Evolutionary conservation across 495 filamentous ascomycete genomes (phyloP).

Genomic region (Penicillium verhagenii): DNA sequence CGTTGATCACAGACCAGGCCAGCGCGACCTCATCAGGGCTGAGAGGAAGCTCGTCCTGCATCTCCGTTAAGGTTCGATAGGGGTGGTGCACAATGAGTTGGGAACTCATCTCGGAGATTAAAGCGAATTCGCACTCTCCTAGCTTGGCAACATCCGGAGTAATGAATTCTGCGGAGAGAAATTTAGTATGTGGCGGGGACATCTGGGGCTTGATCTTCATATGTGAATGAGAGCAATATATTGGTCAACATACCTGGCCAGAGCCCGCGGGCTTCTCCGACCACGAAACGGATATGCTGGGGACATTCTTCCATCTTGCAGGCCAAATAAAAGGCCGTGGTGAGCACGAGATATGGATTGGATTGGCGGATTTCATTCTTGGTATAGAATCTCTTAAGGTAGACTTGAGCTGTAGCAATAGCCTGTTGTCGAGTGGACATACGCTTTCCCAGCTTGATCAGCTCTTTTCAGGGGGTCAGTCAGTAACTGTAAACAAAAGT

Average conservation of each 20-base stretch:
- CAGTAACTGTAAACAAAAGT: slow-evolving; percentile 17
- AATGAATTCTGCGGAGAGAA: slow-evolving; percentile 65
- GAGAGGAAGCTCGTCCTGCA: slow-evolving; percentile 68
- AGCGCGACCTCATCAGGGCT: slow-evolving; percentile 74
- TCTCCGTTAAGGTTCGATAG: slow-evolving; percentile 80
- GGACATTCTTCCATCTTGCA: slow-evolving; percentile 99
- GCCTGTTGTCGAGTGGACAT: slow-evolving; percentile 81
- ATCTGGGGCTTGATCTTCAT: background rate
- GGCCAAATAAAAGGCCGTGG: slow-evolving; percentile 90
- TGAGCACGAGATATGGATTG: slow-evolving; percentile 88
- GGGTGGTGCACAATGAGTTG: slow-evolving; percentile 95
- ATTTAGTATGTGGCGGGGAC: too few species aligned
- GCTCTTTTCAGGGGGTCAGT: slow-evolving; percentile 55
- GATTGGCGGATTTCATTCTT: slow-evolving; percentile 89
- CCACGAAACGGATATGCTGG: slow-evolving; percentile 88
- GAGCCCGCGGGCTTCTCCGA: slow-evolving; percentile 77
- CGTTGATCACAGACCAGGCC: slow-evolving; percentile 89
- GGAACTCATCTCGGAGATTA: slow-evolving; percentile 93
- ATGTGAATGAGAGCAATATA: background rate
- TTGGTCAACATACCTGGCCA: slow-evolving; percentile 84
- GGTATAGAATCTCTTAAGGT: slow-evolving; percentile 89
- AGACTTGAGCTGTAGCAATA: slow-evolving; percentile 91
- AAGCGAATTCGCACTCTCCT: slow-evolving; percentile 93
- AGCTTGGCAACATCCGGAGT: slow-evolving; percentile 79
- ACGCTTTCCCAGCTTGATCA: slow-evolving; percentile 77